Evolutionary conservation across 192 early-diverging fungal genomes (phyloP).

Genomic region (Coemansia sp.): DNA sequence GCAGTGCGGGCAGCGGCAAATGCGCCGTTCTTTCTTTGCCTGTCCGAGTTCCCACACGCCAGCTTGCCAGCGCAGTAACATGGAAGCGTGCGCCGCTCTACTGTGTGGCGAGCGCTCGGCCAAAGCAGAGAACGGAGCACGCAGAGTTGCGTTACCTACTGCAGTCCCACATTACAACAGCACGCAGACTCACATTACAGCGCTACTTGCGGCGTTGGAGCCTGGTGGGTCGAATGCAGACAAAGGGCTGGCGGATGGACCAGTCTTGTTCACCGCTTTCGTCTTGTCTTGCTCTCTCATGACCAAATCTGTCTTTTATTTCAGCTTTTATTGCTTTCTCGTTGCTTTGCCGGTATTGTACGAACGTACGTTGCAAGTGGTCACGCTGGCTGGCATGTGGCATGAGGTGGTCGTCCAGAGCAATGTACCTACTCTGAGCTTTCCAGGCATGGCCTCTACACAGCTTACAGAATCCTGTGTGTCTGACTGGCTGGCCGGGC

Average conservation of each 20-base stretch:
- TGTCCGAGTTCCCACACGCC: constrained; percentile 7
- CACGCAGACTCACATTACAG: too few relatives aligned
- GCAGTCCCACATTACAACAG: too few relatives aligned
- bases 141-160: background rate
- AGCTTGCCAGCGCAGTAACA: background rate
- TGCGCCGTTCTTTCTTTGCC: background rate
- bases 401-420: background rate
- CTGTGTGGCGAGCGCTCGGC: constrained; percentile 2
- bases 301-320: background rate
- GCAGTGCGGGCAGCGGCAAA: constrained; percentile 6
- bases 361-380: background rate
- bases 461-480: too few relatives aligned
- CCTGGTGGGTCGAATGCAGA: too few relatives aligned
- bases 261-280: background rate
- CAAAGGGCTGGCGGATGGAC: too few relatives aligned
- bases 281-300: background rate
- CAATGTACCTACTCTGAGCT: too few relatives aligned
- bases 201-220: too few relatives aligned
- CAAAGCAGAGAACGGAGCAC: constrained; percentile 1
- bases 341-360: background rate
- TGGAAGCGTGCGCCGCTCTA: constrained; percentile 1
- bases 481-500: too few relatives aligned
- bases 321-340: background rate
- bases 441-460: too few relatives aligned
- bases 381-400: background rate